Percentiles rank a stretch among this genome's conserved stretches.
Conservation (phyloP, 495 filamentous ascomycete species). For the Xylaria sp. region DNA sequence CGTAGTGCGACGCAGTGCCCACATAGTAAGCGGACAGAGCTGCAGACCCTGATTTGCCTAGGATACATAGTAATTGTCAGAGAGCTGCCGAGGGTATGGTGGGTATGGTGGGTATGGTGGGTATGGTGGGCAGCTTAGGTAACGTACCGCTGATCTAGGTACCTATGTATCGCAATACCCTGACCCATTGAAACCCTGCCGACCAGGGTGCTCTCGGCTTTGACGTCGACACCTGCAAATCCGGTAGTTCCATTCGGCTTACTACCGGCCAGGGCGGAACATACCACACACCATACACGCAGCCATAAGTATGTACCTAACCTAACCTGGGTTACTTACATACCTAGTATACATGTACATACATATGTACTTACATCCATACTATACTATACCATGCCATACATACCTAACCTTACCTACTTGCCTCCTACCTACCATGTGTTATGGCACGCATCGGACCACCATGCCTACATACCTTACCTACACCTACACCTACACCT, state of each 20-base stretch:
- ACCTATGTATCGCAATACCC: conserved; percentile 6
- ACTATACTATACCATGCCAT: too few relatives aligned
- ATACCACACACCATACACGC: neutral
- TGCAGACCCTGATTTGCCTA: conserved; percentile 1
- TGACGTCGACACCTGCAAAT: neutral
- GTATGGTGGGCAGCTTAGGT: neutral
- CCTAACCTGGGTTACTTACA: too few relatives aligned
- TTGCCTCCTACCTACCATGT: too few relatives aligned
- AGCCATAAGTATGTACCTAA: too few relatives aligned
- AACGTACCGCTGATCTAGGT: neutral
- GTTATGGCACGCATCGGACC: conserved; percentile 5
- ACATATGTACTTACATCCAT: too few relatives aligned
- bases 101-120: too few relatives aligned
- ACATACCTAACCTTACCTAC: too few relatives aligned
- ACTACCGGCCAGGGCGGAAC: conserved; percentile 12
- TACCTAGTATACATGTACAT: too few relatives aligned
- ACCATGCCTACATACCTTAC: too few relatives aligned
- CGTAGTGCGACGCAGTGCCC: conserved; percentile 3
- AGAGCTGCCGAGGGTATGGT: too few relatives aligned
- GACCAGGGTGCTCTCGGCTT: neutral
- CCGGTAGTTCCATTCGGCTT: conserved; percentile 7
- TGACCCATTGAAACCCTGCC: conserved; percentile 6
- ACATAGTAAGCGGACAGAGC: conserved; percentile 16
- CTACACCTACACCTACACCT: too few relatives aligned
- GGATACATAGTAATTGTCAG: conserved; percentile 16